Evolutionary conservation across 805 yeast genomes (phyloP).

Genomic region (Candida argentea): DNA sequence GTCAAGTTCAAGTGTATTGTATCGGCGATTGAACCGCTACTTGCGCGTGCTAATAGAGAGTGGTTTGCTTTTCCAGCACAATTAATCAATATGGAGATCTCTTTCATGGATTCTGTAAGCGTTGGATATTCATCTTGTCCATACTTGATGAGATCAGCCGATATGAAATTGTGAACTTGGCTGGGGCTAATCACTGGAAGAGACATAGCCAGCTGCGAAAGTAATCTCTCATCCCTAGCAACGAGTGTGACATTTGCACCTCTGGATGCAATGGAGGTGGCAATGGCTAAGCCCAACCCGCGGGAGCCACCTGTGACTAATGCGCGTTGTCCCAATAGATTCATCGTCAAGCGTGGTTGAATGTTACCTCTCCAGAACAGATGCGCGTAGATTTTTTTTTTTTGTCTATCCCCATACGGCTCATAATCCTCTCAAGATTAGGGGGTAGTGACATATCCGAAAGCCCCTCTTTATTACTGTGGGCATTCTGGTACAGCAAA

Average conservation of each 20-base stretch:
- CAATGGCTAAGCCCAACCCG: slow-evolving; percentile 56
- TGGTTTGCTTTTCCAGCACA: slow-evolving; percentile 61
- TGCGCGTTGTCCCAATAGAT: slow-evolving; percentile 23
- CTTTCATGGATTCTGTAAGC: slow-evolving; percentile 17
- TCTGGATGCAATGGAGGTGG: slow-evolving; percentile 34
- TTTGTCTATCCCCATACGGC: no score
- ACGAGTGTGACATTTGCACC: slow-evolving; percentile 47
- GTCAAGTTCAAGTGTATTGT: slow-evolving; percentile 48
- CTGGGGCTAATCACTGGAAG: slow-evolving; percentile 7
- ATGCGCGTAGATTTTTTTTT: no score
- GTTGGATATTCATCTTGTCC: slow-evolving; percentile 1
- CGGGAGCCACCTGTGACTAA: slow-evolving; percentile 60
- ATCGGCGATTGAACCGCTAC: slow-evolving; percentile 28
- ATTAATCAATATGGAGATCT: slow-evolving; percentile 42
- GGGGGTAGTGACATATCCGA: no score
- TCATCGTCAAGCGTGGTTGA: no score
- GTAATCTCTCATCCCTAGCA: slow-evolving; percentile 31
- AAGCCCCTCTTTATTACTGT: no score
- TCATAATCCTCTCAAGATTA: no score
- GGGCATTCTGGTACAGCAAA: no score
- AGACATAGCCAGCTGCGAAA: no score
- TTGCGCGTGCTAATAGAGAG: slow-evolving; percentile 36
- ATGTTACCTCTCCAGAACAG: no score
- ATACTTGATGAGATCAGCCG: slow-evolving; percentile 17
- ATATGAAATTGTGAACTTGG: slow-evolving; percentile 21